These are phyloP conservation scores for Clavulina sp. DNA, from an alignment of 768 basidiomycete species.

Conservation along the genomic window DNA sequence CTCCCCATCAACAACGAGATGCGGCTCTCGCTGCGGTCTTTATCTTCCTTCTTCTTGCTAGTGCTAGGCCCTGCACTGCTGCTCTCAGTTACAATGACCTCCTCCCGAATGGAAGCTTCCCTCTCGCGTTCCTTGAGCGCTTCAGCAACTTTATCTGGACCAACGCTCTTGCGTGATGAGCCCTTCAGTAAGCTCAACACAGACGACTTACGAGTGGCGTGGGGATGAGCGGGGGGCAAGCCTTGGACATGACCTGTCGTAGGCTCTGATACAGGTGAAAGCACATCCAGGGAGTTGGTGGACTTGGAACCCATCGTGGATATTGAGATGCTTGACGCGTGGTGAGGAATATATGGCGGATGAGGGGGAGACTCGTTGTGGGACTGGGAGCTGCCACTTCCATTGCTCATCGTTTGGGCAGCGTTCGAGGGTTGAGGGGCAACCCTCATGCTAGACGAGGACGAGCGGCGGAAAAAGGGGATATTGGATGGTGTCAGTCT, in stretches of 20 bases:
- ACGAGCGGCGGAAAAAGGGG: conserved; percentile 84
- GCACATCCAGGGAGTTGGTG: not conserved
- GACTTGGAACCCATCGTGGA: conserved; percentile 8
- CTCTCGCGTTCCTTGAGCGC: conserved; percentile 27
- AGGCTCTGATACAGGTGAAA: not conserved
- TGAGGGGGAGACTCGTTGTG: conserved; percentile 33
- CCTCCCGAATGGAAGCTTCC: too few species aligned
- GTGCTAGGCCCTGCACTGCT: conserved; percentile 29
- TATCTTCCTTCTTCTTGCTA: conserved; percentile 52
- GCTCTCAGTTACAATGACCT: too few species aligned
- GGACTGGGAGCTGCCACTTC: conserved; percentile 14
- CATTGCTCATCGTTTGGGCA: too few species aligned
- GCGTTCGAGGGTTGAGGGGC: conserved; percentile 27
- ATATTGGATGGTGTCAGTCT: conserved; percentile 84
- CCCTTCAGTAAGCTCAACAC: conserved; percentile 69
- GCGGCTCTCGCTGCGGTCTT: conserved; percentile 77
- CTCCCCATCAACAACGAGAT: conserved; percentile 77
- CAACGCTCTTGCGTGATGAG: conserved; percentile 69
- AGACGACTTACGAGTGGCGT: conserved; percentile 60
- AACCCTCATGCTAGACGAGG: conserved; percentile 71
- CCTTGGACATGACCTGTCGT: too few species aligned
- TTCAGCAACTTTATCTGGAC: conserved; percentile 34
- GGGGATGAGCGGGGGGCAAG: not conserved
- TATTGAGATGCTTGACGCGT: conserved; percentile 6
- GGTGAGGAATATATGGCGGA: conserved; percentile 27